Conservation (phyloP, 768 basidiomycete species). For the Suillus decipiens region DNA sequence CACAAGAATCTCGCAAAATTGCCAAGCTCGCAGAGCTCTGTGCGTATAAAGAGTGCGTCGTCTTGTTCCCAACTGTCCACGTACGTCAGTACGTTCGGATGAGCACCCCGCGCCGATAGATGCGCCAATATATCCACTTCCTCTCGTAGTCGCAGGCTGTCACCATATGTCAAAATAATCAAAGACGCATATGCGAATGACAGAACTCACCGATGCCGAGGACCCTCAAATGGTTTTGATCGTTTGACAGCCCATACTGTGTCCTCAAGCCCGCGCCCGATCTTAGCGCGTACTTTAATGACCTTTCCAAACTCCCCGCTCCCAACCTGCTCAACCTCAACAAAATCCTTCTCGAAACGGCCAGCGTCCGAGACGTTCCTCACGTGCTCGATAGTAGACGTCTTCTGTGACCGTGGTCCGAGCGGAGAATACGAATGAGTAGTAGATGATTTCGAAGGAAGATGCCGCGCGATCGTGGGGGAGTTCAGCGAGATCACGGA, state of each 20-base stretch:
- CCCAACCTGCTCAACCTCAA: constrained; percentile 79
- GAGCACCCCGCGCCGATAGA: constrained; percentile 52
- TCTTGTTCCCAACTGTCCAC: constrained; percentile 97
- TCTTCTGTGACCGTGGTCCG: constrained; percentile 22
- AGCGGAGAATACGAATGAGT: constrained; percentile 6
- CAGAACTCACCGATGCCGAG: constrained; percentile 75
- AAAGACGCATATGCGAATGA: background rate
- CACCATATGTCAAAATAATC: constrained; percentile 15
- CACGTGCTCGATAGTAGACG: constrained; percentile 20
- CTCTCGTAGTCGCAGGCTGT: constrained; percentile 82
- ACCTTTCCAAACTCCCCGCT: constrained; percentile 94
- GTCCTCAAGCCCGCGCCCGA: constrained; percentile 38
- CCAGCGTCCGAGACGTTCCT: constrained; percentile 49
- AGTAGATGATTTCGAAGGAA: constrained; percentile 22
- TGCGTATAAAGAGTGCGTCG: constrained; percentile 85
- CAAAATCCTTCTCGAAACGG: constrained; percentile 79
- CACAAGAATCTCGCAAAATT: constrained; percentile 90
- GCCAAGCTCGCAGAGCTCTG: constrained; percentile 92
- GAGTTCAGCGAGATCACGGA: constrained; percentile 49
- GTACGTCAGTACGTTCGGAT: constrained; percentile 85
- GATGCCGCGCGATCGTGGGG: constrained; percentile 43
- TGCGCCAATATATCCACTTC: constrained; percentile 92
- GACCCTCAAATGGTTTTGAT: constrained; percentile 90
- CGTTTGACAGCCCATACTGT: constrained; percentile 88
- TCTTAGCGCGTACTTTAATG: constrained; percentile 77